Base-by-base conservation (phyloP, 2,329 filamentous ascomycete species). In the Ampelomyces quisqualis region DNA sequence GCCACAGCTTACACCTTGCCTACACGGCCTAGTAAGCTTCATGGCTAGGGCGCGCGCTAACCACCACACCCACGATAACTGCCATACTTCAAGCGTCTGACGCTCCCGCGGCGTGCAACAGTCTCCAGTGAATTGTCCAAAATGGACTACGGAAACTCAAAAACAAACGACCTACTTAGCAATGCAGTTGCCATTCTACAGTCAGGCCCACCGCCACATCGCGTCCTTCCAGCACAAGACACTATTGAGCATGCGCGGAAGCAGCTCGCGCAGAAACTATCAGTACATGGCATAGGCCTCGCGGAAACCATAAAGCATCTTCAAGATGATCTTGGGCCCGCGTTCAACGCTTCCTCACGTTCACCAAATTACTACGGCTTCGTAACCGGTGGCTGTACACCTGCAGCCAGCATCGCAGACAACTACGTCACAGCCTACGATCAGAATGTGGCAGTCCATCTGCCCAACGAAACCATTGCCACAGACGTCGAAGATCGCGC, bases 401-500 rank as follows among this genome's bases (percentile, higher is more conserved):
- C 89, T 5, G 81, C 89, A 17, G 90, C 90, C 21, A 78, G 85
- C 53, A 79, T 88, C 38, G 90, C 89, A 1, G 91, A 96, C 65
- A 86, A 89, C 50, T 70, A 95, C n/a, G 89, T 91, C 46, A 84
- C 84, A 4, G 78, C 80, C 7, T 79, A 85, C 46, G 90, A 96
- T 63, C 88, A 95, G 64, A 95, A 90, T 65, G 83, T 90, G 4
- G 79, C 84, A 43, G 87, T 95, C 1, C 90, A 96, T 64, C 73
- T 95, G 1, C 84, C 88, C 0, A 72, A 75, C 14, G 86, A 95
- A 65, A 86, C 82, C 0, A 77, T 90, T 20, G 79, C 82, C 14
- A 94, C 89, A 0, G 79, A 82, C 17, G 77, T 96, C 7, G 90
- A 96, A 66, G 81, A 85, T 48, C 75, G 77, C 10, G 82, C 90